Base-by-base conservation (phyloP, 2,329 filamentous ascomycete genomes). In the Neopestalotiopsis sp. region DNA sequence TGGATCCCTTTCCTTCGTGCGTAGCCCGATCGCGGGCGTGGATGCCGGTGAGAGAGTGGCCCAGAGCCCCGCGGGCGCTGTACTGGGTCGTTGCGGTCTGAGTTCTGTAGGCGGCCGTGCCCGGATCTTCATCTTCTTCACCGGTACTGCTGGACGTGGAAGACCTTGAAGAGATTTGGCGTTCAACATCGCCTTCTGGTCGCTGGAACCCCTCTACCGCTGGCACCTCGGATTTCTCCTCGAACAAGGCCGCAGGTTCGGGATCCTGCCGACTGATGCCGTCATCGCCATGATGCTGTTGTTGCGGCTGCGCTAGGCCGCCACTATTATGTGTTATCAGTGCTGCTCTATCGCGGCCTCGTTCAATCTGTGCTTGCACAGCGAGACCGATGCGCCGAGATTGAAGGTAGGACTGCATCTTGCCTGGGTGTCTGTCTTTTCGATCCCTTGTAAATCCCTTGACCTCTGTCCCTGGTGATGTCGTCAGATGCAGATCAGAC, bases 21-120 rank as follows among this genome's bases (percentile, higher is more conserved):
- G 75, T 69, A 2, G 28, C 59, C 17, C 69, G 69, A 64, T 79
- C 73, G 34, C 74, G 69, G 4, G 76, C 78, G 2, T 76, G 69
- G 5, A 81, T 74, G 14, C 78, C 78, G 0, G 77, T 78, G 1
- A 80, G 69, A 0, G 74, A 73, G 12, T 75, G 76, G 2, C 77
- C 75, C 1, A 80, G 71, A 2, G 78, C 75, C 14, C 67, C 20
- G 14, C 69, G 61, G 2, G 67, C 70, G 0, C 69, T 69, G 49
- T 74, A 71, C 65, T 72, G 71, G n/a, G 72, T 73, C 24, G 65
- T 57, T 1, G 67, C 56, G 2, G 73, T 74, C 3, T 65, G 52
- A 13, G 71, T 65, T 6, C 71, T 68, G 10, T 71, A 65, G 3
- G 70, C 71, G 24, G 61, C 28, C 13, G 59, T 32, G 38, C 40